Evolutionary conservation across 176 grass and related monocot genomes (phyloP).

Genomic region (Pharus latifolius): DNA sequence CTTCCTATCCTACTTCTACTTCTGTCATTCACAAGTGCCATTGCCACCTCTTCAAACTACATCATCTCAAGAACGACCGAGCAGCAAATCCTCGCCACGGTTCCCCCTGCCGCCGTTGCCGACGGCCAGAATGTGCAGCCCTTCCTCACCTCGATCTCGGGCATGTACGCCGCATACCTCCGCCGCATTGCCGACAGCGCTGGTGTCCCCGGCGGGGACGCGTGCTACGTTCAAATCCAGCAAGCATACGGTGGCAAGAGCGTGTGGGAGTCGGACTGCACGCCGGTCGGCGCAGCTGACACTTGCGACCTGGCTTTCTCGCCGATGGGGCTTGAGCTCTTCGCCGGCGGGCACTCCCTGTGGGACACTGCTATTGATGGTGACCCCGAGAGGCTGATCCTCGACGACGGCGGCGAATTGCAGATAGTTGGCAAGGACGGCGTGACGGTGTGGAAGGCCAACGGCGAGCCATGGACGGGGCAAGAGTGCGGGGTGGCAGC

Average conservation of each 20-base stretch:
- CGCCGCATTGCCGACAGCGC: constrained; percentile 2
- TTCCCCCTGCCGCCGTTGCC: background rate
- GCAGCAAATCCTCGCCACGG: constrained; percentile 41
- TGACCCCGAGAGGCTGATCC: constrained; percentile 18
- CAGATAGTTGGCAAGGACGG: constrained; percentile 25
- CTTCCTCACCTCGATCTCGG: constrained; percentile 38
- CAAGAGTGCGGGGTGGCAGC: constrained; percentile 21
- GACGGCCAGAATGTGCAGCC: constrained; percentile 21
- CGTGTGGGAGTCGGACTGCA: constrained; percentile 51
- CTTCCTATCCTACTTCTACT: constrained; percentile 23
- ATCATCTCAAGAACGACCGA: constrained; percentile 19
- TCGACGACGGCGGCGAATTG: constrained; percentile 42
- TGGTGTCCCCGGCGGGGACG: background rate
- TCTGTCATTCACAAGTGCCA: constrained; percentile 12
- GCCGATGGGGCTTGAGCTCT: constrained; percentile 40
- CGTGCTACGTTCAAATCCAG: constrained; percentile 42
- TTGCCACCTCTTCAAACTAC: constrained; percentile 17
- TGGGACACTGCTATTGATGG: constrained; percentile 39
- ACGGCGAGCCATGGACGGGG: constrained; percentile 29
- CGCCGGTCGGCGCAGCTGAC: constrained; percentile 19
- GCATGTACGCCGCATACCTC: constrained; percentile 36
- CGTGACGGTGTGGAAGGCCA: constrained; percentile 29
- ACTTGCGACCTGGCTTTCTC: constrained; percentile 43
- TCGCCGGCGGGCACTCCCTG: constrained; percentile 36
- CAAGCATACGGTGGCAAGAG: background rate